Base-by-base conservation (phyloP, 1,284 basidiomycete species). In the Leccinum cinnamomeum region DNA sequence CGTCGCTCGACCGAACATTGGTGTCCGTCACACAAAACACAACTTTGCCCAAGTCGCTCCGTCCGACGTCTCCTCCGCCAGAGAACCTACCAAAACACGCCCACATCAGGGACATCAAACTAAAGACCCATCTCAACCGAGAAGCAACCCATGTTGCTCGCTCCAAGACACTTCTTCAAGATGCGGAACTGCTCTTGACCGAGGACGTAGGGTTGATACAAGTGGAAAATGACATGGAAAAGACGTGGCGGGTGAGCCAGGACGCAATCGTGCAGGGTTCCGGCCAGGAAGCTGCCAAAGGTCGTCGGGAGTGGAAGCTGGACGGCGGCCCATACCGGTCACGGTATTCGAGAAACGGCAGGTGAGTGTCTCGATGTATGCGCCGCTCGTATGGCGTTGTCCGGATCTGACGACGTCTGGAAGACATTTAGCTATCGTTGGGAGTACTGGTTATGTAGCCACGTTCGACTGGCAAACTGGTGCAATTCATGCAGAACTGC, bases 381-480 rank as follows among this genome's bases (percentile, higher is more conserved):
- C n/a, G 23, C n/a, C 1, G 25, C 28, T 37, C 23, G 14, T 18
- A 41, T 18, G 11, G 44, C 1, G 12, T 1, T 7, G 3, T 14
- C 12, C 10, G 10, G 48, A 50, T 59, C 54, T 60, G 56, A 64
- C 16, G 20, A 12, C 3, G 25, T 58, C 46, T 14, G 46, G 2
- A 62, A 93, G 94, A 72, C 90, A 95, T 76, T 75, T 97, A 58
- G 94, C 92, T 0, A 87, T 97, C 66, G 91, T 86, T 1, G 95
- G 94, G 5, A 82, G 83, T 18, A 84, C 83, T 61, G 96, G 97
- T 0, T 95, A 98, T 77, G 85, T 96, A n/a, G 93, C 94, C 1
- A 94, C 95, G 0, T 97, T 98, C 70, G 95, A 98, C 75, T 97
- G 94, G 94, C 90, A 94, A 75, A 88, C 91, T 0, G 94, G 95